Evolutionary conservation across 2,329 filamentous ascomycete genomes (phyloP).

Genomic region (Fusarium equiseti): DNA sequence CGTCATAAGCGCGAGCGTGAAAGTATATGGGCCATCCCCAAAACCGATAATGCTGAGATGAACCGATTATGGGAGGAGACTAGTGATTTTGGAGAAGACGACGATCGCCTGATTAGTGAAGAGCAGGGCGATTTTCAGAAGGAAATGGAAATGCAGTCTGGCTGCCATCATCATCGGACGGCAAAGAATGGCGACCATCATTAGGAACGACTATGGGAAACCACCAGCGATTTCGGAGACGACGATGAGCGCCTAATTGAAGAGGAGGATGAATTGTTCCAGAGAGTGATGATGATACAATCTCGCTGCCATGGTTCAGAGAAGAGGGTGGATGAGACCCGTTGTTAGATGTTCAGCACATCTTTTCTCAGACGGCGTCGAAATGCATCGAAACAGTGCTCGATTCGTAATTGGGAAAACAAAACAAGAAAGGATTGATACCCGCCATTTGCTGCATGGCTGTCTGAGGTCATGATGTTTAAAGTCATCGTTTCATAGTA

Average conservation of each 20-base stretch:
- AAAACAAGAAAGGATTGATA: constrained; percentile 47
- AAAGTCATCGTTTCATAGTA: constrained; percentile 5
- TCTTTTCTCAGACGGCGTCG: constrained; percentile 20
- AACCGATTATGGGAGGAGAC: constrained; percentile 87
- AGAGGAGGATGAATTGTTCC: constrained; percentile 74
- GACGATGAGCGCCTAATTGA: constrained; percentile 83
- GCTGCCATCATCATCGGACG: constrained; percentile 55
- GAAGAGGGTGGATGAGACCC: constrained; percentile 44
- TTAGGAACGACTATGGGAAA: constrained; percentile 80
- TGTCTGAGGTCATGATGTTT: constrained; percentile 11
- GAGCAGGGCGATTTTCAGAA: constrained; percentile 68
- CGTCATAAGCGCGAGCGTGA: constrained; percentile 92
- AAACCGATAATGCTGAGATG: constrained; percentile 74
- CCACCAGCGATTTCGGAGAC: constrained; percentile 85
- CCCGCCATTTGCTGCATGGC: constrained; percentile 41
- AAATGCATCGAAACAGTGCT: constrained; percentile 50
- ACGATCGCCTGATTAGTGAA: constrained; percentile 80
- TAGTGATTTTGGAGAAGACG: constrained; percentile 89
- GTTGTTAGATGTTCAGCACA: constrained; percentile 34
- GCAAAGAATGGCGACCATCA: constrained; percentile 46
- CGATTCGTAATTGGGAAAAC: constrained; percentile 23
- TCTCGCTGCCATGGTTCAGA: constrained; percentile 55
- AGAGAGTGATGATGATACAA: constrained; percentile 55
- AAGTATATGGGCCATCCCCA: constrained; percentile 89
- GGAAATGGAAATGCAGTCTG: constrained; percentile 55